Evolutionary conservation across 75 land plant genomes (phyloP), one percentile per base, ranked within the genome.

Genomic region (Picea sitchensis): DNA sequence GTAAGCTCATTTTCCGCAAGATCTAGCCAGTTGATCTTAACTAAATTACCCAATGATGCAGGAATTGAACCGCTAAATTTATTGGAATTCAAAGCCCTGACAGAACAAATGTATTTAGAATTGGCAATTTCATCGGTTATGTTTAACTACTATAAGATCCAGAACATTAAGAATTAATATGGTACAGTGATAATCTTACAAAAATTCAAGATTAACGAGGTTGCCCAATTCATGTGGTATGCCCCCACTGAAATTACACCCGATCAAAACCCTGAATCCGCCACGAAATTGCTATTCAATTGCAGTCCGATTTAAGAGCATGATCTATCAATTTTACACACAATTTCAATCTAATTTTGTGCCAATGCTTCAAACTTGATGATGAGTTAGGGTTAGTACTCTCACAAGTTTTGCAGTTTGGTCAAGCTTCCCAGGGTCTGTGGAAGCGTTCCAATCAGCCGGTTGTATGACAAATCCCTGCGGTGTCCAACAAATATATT

Each of bases 31-130:
- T 88, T 85, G 20, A 94, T 80, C 4, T 94, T 88, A 18, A 82
- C 82, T 14, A 93, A 90, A 18, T 69, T 81, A 57, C 95, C 95
- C 59, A 93, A 38, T 57, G 90, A 84, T 51, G 94, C 68, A 17
- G 95, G 95, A 81, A 93, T 87, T 3, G 54, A 11, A 12, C 94
- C 94, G 26, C 77, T 86, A 41, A 93, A 82, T 65, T 91, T 89
- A 78, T 93, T 93, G 57, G 90, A 82, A 58, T 92, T 88, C 80
- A 92, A 79, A 17, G 89, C 90, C 75, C 95, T 92, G 86, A 23
- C 41, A 83, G 59, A 20, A 13, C 32, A 67, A 21, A 14, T 5
- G 8, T 21, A 11, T 57, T 44, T 20, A 56, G 14, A 41, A 17
- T n/a, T 31, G 6, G 36, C 26, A n/a, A 21, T 26, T 41, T 4